A percentile compares a stretch with the other conserved stretches of the same genome.
Conservation (phyloP, 2,329 filamentous ascomycete species). For the Fusarium sp. region DNA sequence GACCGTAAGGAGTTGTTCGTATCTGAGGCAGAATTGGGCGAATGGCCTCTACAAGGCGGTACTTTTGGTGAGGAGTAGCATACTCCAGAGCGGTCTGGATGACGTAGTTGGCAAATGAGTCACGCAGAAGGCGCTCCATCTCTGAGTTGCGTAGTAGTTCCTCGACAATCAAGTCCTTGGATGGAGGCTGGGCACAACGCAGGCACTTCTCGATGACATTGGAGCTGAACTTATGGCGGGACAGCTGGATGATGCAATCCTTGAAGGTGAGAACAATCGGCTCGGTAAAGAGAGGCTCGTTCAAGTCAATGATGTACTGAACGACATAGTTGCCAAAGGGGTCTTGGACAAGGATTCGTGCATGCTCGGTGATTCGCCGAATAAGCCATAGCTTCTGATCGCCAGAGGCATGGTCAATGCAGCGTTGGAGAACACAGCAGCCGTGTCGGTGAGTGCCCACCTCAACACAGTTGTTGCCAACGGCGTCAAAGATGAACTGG, state of each 20-base stretch:
- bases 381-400: constrained; percentile 91
- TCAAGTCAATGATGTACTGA: constrained; percentile 97
- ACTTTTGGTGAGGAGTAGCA: constrained; percentile 78
- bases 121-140: constrained; percentile 89
- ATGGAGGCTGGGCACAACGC: constrained; percentile 81
- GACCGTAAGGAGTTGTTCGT: constrained; percentile 92
- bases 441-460: constrained; percentile 98
- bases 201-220: constrained; percentile 98
- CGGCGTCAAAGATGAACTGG: constrained; percentile 97
- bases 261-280: constrained; percentile 86
- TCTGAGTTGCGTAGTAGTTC: constrained; percentile 82
- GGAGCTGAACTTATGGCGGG: constrained; percentile 98
- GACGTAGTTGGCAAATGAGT: constrained; percentile 97
- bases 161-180: constrained; percentile 84
- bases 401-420: constrained; percentile 95
- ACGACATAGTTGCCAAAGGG: constrained; percentile 99
- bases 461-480: constrained; percentile 85
- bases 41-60: constrained; percentile 83
- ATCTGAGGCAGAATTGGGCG: constrained; percentile 87
- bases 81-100: constrained; percentile 96
- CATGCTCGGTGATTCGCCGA: constrained; percentile 86
- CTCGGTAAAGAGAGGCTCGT: constrained; percentile 88
- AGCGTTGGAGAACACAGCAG: constrained; percentile 97
- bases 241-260: constrained; percentile 77
- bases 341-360: constrained; percentile 91